Evolutionary conservation across 2,329 filamentous ascomycete genomes (phyloP), one percentile per base, ranked within the genome.

Genomic region (Penicillium concentricum): DNA sequence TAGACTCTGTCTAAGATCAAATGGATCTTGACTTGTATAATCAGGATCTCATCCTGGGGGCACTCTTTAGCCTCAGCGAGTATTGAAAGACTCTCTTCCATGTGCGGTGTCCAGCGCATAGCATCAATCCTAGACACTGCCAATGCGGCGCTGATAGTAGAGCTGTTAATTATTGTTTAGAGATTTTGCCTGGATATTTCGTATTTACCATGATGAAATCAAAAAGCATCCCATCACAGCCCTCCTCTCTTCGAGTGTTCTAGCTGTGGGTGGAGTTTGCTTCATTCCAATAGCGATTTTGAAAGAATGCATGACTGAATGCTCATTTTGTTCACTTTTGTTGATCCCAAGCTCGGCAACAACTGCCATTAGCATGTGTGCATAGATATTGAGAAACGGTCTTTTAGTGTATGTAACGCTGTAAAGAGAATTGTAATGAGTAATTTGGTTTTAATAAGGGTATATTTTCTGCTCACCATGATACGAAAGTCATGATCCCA

Each of bases 91-190:
- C 79, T 83, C 35, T 86, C 83, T 30, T 86, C 83, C 75, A 87
- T 80, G 50, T 85, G 79, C 1, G 79, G 62, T 0, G 80, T 85
- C 85, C 85, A 88, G 2, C 74, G 76, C 47, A 87, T 72, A 2
- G 77, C 64, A 51, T 86, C 82, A 4, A 67, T 63, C 46, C 48
- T 59, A 4, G 51, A 62, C 54, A 64, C 58, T 30, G 71, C 51
- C 74, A 79, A 3, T 66, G 72, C 46, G 73, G 68, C 54, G 69
- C 68, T 56, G 73, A 78, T 12, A 16, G 13, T 20, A 20, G 15
- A 41, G 12, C 13, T 49, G 20, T 54, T 20, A 49, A 8, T 35
- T 9, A 7, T 42, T 39, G 18, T 22, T 39, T 24, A 18, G 51
- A 26, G 49, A 35, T 8, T 6, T 45, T 15, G n/a, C 12, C 18